Conservation (phyloP, 2,329 filamentous ascomycete species). For the Gaeumannomyces tritici region DNA sequence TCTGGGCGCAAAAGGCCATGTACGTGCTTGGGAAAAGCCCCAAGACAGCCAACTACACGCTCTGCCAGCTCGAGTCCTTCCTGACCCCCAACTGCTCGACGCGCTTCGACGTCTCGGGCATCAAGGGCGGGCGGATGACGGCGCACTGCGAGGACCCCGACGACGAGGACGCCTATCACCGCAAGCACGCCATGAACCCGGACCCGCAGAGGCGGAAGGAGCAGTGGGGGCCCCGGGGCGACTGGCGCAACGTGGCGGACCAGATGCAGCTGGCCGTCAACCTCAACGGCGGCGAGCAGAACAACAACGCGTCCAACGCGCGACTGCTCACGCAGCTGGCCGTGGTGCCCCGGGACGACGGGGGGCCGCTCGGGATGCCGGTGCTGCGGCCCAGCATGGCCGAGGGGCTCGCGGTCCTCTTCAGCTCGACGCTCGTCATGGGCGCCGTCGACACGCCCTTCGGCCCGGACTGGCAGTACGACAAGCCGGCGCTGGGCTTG, state of each 20-base stretch:
- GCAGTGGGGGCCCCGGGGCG: slow-evolving; percentile 21
- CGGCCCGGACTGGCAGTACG: slow-evolving; percentile 43
- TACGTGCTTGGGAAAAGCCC: slow-evolving; percentile 53
- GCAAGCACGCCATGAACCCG: slow-evolving; percentile 18
- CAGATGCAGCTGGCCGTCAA: slow-evolving; percentile 47
- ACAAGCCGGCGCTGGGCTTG: slow-evolving; percentile 23
- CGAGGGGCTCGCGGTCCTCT: slow-evolving; percentile 64
- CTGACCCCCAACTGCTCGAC: slow-evolving; percentile 60
- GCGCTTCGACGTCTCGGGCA: slow-evolving; percentile 43
- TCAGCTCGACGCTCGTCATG: slow-evolving; percentile 55
- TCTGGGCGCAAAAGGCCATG: slow-evolving; percentile 37
- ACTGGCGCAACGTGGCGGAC: slow-evolving; percentile 46
- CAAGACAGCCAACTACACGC: slow-evolving; percentile 40
- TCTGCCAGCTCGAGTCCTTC: slow-evolving; percentile 60
- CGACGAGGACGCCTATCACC: slow-evolving; percentile 45
- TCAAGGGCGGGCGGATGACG: slow-evolving; percentile 46
- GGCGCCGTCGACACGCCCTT: slow-evolving; percentile 51
- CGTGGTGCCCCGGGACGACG: slow-evolving; percentile 15
- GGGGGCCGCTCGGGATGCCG: slow-evolving; percentile 27
- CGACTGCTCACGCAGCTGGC: slow-evolving; percentile 48
- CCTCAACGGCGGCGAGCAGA: slow-evolving; percentile 43
- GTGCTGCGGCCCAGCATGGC: slow-evolving; percentile 54
- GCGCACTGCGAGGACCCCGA: slow-evolving; percentile 49
- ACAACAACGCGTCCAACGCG: slow-evolving; percentile 48
- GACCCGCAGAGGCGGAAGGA: slow-evolving; percentile 3